phyloP scores from a whole-genome alignment of 1,284 basidiomycete species.

The Leccinum cinnamomeum region DNA sequence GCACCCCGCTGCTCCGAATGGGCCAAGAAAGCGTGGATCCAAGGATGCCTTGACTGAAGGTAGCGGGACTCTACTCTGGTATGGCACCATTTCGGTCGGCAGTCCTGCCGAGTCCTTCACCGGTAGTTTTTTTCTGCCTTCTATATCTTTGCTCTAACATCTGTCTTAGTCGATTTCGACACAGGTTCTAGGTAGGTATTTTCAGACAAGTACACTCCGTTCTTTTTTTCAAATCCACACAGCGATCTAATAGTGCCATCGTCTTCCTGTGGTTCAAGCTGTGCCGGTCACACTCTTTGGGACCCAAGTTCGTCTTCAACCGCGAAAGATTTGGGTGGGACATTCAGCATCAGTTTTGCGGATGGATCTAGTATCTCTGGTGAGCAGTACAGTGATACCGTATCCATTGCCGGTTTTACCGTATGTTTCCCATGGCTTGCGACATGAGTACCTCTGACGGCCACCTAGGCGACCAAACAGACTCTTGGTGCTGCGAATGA shows the following conservation, averaged over 20 bases:
- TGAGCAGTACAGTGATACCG: background rate
- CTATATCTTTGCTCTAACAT: background rate
- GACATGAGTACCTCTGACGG: background rate
- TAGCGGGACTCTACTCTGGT: constrained; percentile 12
- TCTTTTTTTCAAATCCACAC: background rate
- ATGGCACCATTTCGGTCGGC: constrained; percentile 20
- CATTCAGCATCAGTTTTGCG: background rate
- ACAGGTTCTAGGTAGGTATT: constrained; percentile 18
- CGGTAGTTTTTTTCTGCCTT: constrained; percentile 8
- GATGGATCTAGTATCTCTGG: background rate
- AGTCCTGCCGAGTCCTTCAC: constrained; percentile 15
- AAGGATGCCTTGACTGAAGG: background rate
- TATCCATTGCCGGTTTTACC: background rate
- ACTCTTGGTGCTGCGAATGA: background rate
- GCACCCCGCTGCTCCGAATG: constrained; percentile 9
- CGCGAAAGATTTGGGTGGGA: background rate
- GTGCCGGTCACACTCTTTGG: background rate
- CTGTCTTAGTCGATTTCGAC: constrained; percentile 22
- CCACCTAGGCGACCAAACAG: background rate
- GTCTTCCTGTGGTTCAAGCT: background rate
- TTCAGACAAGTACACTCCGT: background rate
- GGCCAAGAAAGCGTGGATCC: background rate
- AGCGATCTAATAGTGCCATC: background rate
- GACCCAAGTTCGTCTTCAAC: background rate
- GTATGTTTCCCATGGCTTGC: background rate